Base-by-base conservation (phyloP, 495 filamentous ascomycete species). In the Penicillium antarcticum region DNA sequence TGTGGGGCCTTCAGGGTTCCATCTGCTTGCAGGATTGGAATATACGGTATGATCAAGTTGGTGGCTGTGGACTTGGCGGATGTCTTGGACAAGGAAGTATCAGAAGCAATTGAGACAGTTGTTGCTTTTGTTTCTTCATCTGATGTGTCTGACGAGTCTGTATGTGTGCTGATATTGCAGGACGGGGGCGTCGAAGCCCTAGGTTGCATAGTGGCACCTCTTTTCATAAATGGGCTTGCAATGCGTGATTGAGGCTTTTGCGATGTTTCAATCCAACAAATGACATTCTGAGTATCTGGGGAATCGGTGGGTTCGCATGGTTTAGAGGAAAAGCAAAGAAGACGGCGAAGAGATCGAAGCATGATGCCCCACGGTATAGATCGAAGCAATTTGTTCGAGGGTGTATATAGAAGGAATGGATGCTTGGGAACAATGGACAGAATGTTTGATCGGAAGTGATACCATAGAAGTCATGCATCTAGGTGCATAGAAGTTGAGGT, bases 21-120 rank as follows among this genome's bases (percentile, higher is more conserved):
- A 56, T 63, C 57, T 43, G 19, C 13, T 46, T 66, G 62, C 60
- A 66, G 43, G 37, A 63, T 61, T 14, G 54, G 48, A 23, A 55
- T 33, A 56, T 63, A 58, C 51, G 59, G 56, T 60, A 50, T 53
- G 52, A 47, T 45, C 14, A 37, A 21, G 21, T 50, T 35, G 4
- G 41, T 45, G 19, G 42, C 24, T 14, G 40, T 37, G 5, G 46
- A 13, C 37, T 58, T 61, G 51, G 40, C 18, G 32, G 41, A 39
- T 13, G 33, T 19, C 4, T 51, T 49, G 51, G 54, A 17, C 11
- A 29, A 42, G 35, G 39, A 41, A 41, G 60, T 24, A 9, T 55
- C 53, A 61, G 37, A 58, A 51, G 51, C 48, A 18, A 14, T 45
- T 35, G 62, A 60, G 2, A 35, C 48, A 18, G 48, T 19, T 14